A percentile compares a stretch with the other conserved stretches of the same genome.
These are phyloP conservation scores for Ganoderma boninense DNA, from an alignment of 1,284 basidiomycete species.

Conservation along the genomic window DNA sequence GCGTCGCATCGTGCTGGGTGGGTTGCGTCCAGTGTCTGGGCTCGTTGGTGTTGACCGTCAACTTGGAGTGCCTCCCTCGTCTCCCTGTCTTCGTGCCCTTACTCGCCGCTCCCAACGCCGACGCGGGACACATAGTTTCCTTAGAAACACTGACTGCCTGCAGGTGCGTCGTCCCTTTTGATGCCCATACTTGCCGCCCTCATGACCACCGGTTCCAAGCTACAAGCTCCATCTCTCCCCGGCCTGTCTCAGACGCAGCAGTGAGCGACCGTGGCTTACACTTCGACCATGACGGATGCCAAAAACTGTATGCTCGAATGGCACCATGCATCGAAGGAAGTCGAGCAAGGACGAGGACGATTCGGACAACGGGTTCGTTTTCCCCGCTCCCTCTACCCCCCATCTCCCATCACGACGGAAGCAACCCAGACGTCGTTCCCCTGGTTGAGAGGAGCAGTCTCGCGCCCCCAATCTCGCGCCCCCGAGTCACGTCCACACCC, in stretches of 20 bases:
- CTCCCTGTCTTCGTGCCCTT: neutral
- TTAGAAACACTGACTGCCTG: neutral
- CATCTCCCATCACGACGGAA: slow-evolving; percentile 32
- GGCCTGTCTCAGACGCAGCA: neutral
- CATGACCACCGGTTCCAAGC: neutral
- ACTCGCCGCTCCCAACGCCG: neutral
- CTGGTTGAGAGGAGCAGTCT: slow-evolving; percentile 19
- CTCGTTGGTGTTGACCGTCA: too few relatives aligned
- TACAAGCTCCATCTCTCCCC: neutral
- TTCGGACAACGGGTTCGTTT: slow-evolving; percentile 34
- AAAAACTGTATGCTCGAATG: slow-evolving; percentile 10
- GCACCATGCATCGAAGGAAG: slow-evolving; percentile 43
- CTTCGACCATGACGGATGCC: slow-evolving; percentile 20
- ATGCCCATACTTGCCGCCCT: neutral
- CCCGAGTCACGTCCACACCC: slow-evolving; percentile 50
- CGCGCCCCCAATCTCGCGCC: slow-evolving; percentile 33
- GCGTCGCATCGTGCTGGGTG: too few relatives aligned
- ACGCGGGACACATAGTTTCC: neutral
- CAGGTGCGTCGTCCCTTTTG: neutral
- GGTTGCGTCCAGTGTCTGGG: too few relatives aligned
- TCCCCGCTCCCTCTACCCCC: slow-evolving; percentile 25
- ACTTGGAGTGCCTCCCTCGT: neutral
- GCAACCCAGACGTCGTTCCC: slow-evolving; percentile 19
- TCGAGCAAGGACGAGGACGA: slow-evolving; percentile 46
- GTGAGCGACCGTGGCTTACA: neutral